A percentile compares a stretch with the other conserved stretches of the same genome.
phyloP scores from a whole-genome alignment of 192 early-diverging fungal species.

The Funneliformis geosporum region DNA sequence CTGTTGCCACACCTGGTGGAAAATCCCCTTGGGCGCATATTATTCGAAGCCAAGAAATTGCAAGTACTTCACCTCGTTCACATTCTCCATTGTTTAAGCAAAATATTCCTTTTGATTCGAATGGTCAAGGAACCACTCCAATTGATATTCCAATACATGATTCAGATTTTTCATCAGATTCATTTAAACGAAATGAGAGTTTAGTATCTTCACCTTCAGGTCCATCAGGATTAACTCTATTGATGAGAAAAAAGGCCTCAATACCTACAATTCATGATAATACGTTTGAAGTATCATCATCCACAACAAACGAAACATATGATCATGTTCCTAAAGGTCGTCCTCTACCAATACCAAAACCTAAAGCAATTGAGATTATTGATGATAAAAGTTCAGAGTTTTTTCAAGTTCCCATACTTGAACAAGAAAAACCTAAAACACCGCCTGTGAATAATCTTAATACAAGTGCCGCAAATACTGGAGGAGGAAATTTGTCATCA shows the following conservation, averaged over 20 bases:
- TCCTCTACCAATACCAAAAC: conserved; percentile 20
- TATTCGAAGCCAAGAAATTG: conserved; percentile 23
- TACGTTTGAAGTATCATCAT: neutral
- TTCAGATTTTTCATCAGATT: neutral
- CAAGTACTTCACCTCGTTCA: neutral
- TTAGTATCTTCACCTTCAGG: conserved; percentile 12
- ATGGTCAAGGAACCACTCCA: neutral
- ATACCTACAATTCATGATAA: conserved; percentile 2
- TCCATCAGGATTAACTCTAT: conserved; percentile 27
- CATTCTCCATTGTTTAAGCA: neutral
- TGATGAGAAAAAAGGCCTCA: conserved; percentile 6
- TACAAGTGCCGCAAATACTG: neutral
- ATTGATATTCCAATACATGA: neutral
- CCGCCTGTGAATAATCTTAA: neutral
- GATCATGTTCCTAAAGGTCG: conserved; percentile 7
- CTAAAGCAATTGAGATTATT: neutral
- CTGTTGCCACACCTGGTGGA: neutral
- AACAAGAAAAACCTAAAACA: neutral
- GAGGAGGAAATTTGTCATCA: conserved; percentile 12
- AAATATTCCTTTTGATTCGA: neutral
- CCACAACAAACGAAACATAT: neutral
- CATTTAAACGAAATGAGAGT: conserved; percentile 18
- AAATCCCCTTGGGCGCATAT: conserved; percentile 24
- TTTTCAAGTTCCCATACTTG: conserved; percentile 8
- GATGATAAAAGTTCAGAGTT: neutral